Conservation (phyloP, 2,329 filamentous ascomycete genomes). For the Sporothrix luriei region DNA sequence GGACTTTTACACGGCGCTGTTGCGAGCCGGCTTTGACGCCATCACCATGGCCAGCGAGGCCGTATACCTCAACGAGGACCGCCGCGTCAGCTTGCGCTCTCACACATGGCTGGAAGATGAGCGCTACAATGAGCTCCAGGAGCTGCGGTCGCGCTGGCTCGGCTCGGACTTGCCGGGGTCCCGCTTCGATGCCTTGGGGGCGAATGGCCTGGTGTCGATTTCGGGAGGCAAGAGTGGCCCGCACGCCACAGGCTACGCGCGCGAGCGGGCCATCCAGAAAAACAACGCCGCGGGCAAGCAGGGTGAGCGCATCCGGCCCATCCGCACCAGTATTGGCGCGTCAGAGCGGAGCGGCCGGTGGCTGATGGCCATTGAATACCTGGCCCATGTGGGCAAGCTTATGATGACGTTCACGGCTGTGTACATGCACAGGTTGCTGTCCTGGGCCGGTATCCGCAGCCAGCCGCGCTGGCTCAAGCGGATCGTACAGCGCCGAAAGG, state of each 20-base stretch:
- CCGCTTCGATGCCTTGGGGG: slow-evolving; percentile 56
- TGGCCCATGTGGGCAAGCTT: slow-evolving; percentile 72
- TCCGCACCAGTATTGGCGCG: slow-evolving; percentile 72
- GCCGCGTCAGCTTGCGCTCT: slow-evolving; percentile 68
- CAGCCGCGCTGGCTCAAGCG: slow-evolving; percentile 66
- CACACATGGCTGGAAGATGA: slow-evolving; percentile 94
- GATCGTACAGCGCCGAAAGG: slow-evolving; percentile 50
- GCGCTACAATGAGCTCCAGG: slow-evolving; percentile 74
- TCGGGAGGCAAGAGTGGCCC: slow-evolving; percentile 49
- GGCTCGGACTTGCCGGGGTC: slow-evolving; percentile 52
- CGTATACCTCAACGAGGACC: slow-evolving; percentile 89
- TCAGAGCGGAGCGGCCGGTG: slow-evolving; percentile 77
- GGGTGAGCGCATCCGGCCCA: slow-evolving; percentile 47
- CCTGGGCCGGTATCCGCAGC: slow-evolving; percentile 61
- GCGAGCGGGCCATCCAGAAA: slow-evolving; percentile 69
- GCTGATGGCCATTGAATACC: slow-evolving; percentile 74
- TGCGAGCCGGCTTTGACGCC: slow-evolving; percentile 83
- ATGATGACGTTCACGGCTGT: slow-evolving; percentile 61
- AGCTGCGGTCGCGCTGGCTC: slow-evolving; percentile 56
- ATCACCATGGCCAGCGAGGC: slow-evolving; percentile 94
- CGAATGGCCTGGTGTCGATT: slow-evolving; percentile 59
- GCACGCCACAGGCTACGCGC: slow-evolving; percentile 62
- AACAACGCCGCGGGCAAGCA: slow-evolving; percentile 49
- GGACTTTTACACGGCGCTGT: slow-evolving; percentile 90
- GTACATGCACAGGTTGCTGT: slow-evolving; percentile 56